Evolutionary conservation across 31 red algal species (phyloP).

Genomic region (Bonnemaisonia californica): DNA sequence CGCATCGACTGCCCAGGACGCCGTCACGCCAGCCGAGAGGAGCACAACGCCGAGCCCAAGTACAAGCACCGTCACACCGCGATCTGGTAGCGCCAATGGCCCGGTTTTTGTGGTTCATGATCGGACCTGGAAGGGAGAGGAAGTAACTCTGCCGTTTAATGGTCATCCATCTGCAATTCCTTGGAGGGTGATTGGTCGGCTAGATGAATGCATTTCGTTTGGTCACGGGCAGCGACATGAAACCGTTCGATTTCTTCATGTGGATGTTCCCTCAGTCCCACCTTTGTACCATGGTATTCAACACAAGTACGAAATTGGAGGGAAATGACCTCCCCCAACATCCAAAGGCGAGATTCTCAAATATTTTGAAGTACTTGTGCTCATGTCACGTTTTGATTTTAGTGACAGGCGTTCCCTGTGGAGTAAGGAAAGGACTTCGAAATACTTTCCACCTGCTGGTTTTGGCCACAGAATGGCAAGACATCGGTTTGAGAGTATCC

Average conservation of each 20-base stretch:
- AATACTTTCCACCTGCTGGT: conserved; percentile 7
- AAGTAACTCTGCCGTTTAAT: conserved; percentile 5
- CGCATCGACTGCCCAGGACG: too few relatives aligned
- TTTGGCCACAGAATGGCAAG: conserved; percentile 38
- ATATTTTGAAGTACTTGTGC: conserved; percentile 20
- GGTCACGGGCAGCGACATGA: background rate
- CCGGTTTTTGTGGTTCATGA: too few relatives aligned
- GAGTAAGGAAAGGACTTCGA: conserved; percentile 10
- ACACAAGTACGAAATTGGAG: conserved; percentile 25
- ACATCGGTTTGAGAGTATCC: conserved; percentile 34
- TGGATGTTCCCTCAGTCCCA: conserved; percentile 9
- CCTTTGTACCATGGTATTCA: background rate
- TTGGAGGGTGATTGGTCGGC: conserved; percentile 13
- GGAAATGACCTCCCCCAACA: background rate
- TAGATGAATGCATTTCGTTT: background rate
- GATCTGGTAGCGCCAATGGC: too few relatives aligned
- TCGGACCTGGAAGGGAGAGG: background rate
- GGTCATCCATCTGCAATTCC: background rate
- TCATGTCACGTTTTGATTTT: conserved; percentile 9
- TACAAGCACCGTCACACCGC: too few relatives aligned
- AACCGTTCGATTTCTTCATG: conserved; percentile 12
- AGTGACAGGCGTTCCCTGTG: conserved; percentile 15
- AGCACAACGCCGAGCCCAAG: too few relatives aligned
- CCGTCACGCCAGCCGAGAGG: too few relatives aligned
- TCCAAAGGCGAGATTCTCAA: background rate